Evolutionary conservation across 1,139 yeast genomes (phyloP).

Genomic region (Pichia cactophila): DNA sequence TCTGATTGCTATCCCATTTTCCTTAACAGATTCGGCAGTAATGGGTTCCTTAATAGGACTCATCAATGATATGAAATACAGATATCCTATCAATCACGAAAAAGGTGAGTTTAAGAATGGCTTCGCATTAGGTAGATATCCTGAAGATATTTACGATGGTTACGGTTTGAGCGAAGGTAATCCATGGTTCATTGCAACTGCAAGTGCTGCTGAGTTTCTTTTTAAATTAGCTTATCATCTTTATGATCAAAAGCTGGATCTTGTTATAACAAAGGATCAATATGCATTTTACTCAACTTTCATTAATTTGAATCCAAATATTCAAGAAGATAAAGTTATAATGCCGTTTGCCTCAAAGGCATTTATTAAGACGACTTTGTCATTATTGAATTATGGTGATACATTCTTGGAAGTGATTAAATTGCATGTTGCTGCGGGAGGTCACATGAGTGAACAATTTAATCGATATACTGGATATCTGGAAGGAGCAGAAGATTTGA

Average conservation of each 20-base stretch:
- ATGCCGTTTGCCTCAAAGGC: constrained; percentile 41
- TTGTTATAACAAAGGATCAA: constrained; percentile 27
- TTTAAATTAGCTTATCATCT: constrained; percentile 34
- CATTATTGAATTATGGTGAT: constrained; percentile 58
- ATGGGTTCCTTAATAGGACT: constrained; percentile 53
- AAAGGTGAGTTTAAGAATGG: constrained; percentile 41
- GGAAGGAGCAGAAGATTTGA: constrained; percentile 81
- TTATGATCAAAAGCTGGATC: constrained; percentile 29
- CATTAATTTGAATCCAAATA: constrained; percentile 14
- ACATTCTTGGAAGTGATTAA: constrained; percentile 67
- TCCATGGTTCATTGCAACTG: constrained; percentile 92
- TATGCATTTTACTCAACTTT: constrained; percentile 18
- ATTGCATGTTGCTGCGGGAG: constrained; percentile 65
- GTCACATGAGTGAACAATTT: constrained; percentile 84
- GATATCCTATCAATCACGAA: constrained; percentile 68
- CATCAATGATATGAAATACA: constrained; percentile 56
- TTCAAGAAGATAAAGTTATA: constrained; percentile 18
- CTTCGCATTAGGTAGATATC: constrained; percentile 83
- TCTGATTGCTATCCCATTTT: constrained; percentile 43
- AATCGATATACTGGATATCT: constrained; percentile 66
- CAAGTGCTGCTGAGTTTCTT: constrained; percentile 64
- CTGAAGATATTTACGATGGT: constrained; percentile 90
- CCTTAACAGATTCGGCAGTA: constrained; percentile 46
- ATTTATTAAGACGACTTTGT: constrained; percentile 38
- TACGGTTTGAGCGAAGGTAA: constrained; percentile 68